Base-by-base conservation (phyloP, 2,329 filamentous ascomycete genomes). In the Paracoccidioides brasiliensis region DNA sequence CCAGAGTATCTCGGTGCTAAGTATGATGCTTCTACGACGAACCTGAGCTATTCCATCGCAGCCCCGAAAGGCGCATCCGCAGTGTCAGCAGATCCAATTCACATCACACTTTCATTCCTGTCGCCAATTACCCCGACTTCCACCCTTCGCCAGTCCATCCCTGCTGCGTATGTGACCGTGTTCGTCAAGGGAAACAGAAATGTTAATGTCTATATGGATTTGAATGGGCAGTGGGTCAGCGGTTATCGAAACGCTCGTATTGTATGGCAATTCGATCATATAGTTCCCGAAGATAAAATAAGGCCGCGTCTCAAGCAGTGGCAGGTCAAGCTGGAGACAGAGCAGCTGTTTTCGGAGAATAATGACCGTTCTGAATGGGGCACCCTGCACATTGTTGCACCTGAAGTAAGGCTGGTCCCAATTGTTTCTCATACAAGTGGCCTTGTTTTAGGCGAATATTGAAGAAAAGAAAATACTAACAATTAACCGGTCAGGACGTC, bases 311-410 rank as follows among this genome's bases (percentile, higher is more conserved):
- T 76, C 28, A 72, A 74, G 56, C 68, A 66, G 56, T 76, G 74
- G 74, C 64, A 69, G 43, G 62, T 76, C 28, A 69, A 65, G 33
- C 65, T 72, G 56, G 65, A 72, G 52, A 67, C 63, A 3, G 80
- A 91, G 68, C 76, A 85, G 66, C 74, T 87, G n/a, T 80, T 93
- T 54, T 87, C 85, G 0, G 89, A 94, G 68, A 78, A 78, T 55
- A 72, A 72, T 45, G 89, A 94, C 63, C 84, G 84, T 45, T 80
- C 85, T 0, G 88, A 94, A 78, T 94, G 89, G 89, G 89, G 89
- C 3, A 85, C 82, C 33, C 69, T 94, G 56, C 80, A 88, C 69
- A 88, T 94, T 66, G 85, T 85, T 28, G 88, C 78, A 1, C 86
- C 88, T 28, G 73, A 76, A 45, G 74, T 77, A 63, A 60, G 68